Base-by-base conservation (phyloP, 345 rosid species). In the Trapa bicornis region DNA sequence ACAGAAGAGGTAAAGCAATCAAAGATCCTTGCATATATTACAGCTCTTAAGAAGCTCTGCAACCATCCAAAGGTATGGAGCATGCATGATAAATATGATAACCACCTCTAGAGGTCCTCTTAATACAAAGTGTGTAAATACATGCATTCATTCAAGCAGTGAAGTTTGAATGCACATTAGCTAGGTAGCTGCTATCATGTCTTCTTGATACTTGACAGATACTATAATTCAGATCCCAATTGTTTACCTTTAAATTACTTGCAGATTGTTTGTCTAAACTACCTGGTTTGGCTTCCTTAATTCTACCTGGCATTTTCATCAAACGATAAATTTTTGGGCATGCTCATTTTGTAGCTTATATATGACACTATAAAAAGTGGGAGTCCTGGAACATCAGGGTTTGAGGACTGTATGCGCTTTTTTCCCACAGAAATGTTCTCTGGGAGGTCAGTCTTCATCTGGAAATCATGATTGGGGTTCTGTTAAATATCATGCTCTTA, bases 31-130 rank as follows among this genome's bases (percentile, higher is more conserved):
- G 99, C 97, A 66, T 90, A 88, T 78, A 91, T 94, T 67, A 94
- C 99, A 66, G 97, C 96, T 75, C 99, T 94, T 61, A 94, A 94
- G 84, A 94, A 94, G 89, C 95, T 94, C 70, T 91, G 99, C 84
- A 94, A 94, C 76, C 99, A 94, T 84, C 99, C 99, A 61, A 94
- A 94, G 96, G 99, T 94, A 73, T 57, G 65, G n/a, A 43, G 3
- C 29, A 36, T 15, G 37, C 22, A 5, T 3, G 4, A 50, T 29
- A 43, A 15, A 16, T 39, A 53, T 6, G 14, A 58, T 1, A 58
- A 13, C 37, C 38, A 32, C 38, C 1, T 41, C 43, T 41, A 41
- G 4, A 32, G 38, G 37, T 58, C 16, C 32, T 32, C 63, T 38
- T 29, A 58, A 54, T 17, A 54, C 35, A 52, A 52, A 50, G 13